A percentile compares a stretch with the other conserved stretches of the same genome.
Evolutionary conservation across 2,329 filamentous ascomycete genomes (phyloP).

Genomic region (Didymella lethalis): DNA sequence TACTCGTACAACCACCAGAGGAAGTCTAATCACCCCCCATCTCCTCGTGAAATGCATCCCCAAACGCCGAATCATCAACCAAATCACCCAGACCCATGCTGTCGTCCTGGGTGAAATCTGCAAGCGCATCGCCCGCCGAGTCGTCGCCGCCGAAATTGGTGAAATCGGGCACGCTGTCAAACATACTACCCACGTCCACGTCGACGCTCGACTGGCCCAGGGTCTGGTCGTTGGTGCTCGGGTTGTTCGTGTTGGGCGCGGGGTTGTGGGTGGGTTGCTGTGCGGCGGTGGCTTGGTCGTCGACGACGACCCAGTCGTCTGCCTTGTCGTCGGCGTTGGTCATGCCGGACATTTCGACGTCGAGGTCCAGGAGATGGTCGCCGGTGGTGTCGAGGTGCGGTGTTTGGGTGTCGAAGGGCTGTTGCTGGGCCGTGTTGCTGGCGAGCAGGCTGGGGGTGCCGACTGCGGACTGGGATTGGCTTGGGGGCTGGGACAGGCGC

Average conservation of each 20-base stretch:
- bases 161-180: constrained; percentile 47
- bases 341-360: constrained; percentile 67
- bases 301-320: constrained; percentile 50
- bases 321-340: constrained; percentile 48
- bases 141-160: constrained; percentile 47
- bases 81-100: constrained; percentile 47
- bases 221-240: constrained; percentile 27
- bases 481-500: constrained; percentile 59
- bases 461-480: constrained; percentile 66
- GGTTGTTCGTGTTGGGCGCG: constrained; percentile 31
- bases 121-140: constrained; percentile 51
- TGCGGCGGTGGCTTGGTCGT: constrained; percentile 32
- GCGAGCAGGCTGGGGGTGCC: constrained; percentile 60
- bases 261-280: constrained; percentile 30
- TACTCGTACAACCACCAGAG: no score
- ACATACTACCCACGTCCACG: constrained; percentile 47
- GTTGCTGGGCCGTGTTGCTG: constrained; percentile 30
- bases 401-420: constrained; percentile 38
- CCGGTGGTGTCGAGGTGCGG: constrained; percentile 37
- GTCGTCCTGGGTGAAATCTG: constrained; percentile 50
- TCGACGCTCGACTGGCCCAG: constrained; percentile 37
- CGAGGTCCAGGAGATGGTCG: constrained; percentile 52
- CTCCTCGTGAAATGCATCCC: constrained; percentile 51
- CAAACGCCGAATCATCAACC: constrained; percentile 52
- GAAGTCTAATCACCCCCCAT: constrained; percentile 38